Conservation (phyloP, 2,329 filamentous ascomycete genomes). For the Colletotrichum brevisporum region DNA sequence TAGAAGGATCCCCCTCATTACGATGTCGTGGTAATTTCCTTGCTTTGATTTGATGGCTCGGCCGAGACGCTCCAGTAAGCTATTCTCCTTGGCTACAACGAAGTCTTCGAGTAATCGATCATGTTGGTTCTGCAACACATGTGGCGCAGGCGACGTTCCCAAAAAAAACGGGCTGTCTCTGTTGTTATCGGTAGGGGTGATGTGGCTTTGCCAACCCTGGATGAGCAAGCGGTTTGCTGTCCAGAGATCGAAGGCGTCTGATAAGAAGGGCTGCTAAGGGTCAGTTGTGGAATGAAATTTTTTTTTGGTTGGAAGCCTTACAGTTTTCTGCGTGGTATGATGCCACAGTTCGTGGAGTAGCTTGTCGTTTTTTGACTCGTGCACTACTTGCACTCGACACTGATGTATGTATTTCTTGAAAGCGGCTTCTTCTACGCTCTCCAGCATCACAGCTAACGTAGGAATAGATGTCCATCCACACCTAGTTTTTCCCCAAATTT, state of each 20-base stretch:
- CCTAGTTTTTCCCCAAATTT: too few species aligned
- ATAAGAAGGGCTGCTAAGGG: not conserved
- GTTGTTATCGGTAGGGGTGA: not conserved
- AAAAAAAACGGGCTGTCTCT: not conserved
- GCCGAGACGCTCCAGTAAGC: not conserved
- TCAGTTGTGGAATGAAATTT: not conserved
- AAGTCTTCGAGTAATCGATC: not conserved
- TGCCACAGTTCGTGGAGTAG: not conserved
- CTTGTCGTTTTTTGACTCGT: not conserved
- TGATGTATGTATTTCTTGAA: not conserved
- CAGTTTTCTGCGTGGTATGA: not conserved
- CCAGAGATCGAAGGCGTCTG: not conserved
- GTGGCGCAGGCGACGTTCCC: not conserved
- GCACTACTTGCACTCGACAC: not conserved
- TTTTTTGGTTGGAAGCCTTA: not conserved
- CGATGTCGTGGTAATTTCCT: not conserved
- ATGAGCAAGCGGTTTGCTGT: not conserved
- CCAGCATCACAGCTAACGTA: too few species aligned
- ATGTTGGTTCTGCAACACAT: not conserved
- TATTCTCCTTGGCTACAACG: not conserved
- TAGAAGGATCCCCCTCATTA: not conserved
- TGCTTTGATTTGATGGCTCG: not conserved
- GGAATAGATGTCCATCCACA: too few species aligned
- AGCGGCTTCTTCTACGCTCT: not conserved
- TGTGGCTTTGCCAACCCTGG: not conserved